These are phyloP conservation scores for Scleromitrula shiraiana DNA, from an alignment of 2,329 filamentous ascomycete species.

Conservation along the genomic window DNA sequence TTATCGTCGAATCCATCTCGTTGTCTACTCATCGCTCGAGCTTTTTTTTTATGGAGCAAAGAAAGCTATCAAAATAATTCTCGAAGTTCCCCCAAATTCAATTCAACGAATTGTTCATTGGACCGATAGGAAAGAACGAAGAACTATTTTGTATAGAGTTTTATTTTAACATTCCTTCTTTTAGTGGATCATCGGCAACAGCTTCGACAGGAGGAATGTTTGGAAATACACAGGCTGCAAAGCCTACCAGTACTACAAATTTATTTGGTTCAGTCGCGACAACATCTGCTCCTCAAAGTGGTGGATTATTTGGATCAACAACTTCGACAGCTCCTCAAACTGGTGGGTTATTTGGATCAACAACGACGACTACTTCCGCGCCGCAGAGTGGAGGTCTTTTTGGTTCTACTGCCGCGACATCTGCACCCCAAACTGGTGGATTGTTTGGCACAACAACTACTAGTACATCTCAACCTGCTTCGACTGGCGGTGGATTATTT, in stretches of 20 bases:
- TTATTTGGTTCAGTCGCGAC: slow-evolving; percentile 28
- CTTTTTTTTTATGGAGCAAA: slow-evolving; percentile 12
- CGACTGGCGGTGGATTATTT: slow-evolving; percentile 26
- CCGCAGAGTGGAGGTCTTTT: slow-evolving; percentile 24
- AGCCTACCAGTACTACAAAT: slow-evolving; percentile 21
- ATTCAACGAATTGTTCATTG: too few species aligned
- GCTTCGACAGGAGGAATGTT: slow-evolving; percentile 28
- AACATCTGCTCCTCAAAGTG: slow-evolving; percentile 19
- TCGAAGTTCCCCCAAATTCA: too few species aligned
- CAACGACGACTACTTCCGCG: slow-evolving; percentile 13
- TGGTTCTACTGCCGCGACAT: slow-evolving; percentile 18
- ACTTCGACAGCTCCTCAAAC: slow-evolving; percentile 18
- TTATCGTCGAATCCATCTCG: slow-evolving; percentile 2
- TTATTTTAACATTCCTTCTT: slow-evolving; percentile 16
- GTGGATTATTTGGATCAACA: slow-evolving; percentile 29
- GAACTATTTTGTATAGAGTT: too few species aligned
- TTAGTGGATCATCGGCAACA: slow-evolving; percentile 25
- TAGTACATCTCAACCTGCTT: slow-evolving; percentile 13
- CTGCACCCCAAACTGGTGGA: slow-evolving; percentile 17
- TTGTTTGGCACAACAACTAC: slow-evolving; percentile 26
- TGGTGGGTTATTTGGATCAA: slow-evolving; percentile 21
- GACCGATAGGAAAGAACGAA: background rate
- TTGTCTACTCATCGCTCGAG: background rate
- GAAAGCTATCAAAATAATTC: slow-evolving; percentile 13
- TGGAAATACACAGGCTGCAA: slow-evolving; percentile 23